Base-by-base conservation (phyloP, 1,139 yeast genomes). In the Taiozyma sp. region DNA sequence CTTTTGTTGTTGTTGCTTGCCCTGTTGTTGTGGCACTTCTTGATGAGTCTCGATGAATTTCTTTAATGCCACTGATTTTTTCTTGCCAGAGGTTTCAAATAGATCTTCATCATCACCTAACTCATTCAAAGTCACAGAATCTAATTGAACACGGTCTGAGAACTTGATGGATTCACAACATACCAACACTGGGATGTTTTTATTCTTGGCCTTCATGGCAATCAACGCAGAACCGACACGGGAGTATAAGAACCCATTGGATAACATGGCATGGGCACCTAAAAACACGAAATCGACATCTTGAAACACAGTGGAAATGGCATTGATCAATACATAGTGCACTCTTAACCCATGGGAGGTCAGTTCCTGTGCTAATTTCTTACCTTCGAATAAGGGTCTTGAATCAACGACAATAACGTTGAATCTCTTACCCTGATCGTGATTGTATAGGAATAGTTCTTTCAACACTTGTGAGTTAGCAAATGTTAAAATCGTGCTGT, bases 211-310 rank as follows among this genome's bases (percentile, higher is more conserved):
- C 72, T 88, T 81, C 88, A 91, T 88, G 10, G 98, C 96, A 46
- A 95, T 81, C 69, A 91, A 75, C 2, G 97, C 97, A 16, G 97
- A 86, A 19, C 99, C 99, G 19, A 90, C 97, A 56, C 99, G 79
- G 2, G 97, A 87, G 65, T 88, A 90, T 53, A 95, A 76, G 66
- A 91, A 81, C 1, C 99, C 99, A 65, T 95, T 95, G 14, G 97
- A 89, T 53, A 93, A 76, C 88, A 95, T 91, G 39, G 98, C 95
- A 66, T 93, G 98, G 0, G 99, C 99, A 11, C 99, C 99, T 43
- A 95, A 73, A 67, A 95, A 86, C 6, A 93, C 96, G 57, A 88
- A 86, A 60, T 93, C 95, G 29, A 93, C 95, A 58, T 46, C 44
- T 57, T 84, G 81, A 57, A 91, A 76, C 11, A 90, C 85, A 13